A percentile compares a stretch with the other conserved stretches of the same genome.
phyloP scores from a whole-genome alignment of 2,329 filamentous ascomycete genomes.

The Talaromyces sp. region DNA sequence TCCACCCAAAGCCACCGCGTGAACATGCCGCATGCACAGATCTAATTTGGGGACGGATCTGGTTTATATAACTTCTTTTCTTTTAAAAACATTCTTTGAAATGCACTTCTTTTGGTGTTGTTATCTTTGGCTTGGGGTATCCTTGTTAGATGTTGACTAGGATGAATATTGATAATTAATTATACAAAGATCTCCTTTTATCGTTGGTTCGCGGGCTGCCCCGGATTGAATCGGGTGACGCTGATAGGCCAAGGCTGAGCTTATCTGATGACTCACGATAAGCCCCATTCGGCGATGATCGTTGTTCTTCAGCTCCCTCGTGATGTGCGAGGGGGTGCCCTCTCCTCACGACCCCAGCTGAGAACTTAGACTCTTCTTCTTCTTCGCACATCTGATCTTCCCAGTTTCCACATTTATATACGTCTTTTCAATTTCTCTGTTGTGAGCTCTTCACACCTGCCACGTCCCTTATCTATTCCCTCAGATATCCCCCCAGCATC shows the following conservation, averaged over 20 bases:
- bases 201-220: no score
- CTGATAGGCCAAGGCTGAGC: conserved; percentile 9
- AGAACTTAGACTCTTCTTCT: not conserved
- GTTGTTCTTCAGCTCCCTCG: conserved; percentile 10
- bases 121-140: not conserved
- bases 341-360: conserved; percentile 1
- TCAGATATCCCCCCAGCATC: not conserved
- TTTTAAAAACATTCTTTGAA: no score
- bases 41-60: no score
- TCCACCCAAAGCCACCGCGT: no score
- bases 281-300: conserved; percentile 7
- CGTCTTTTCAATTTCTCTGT: not conserved
- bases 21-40: no score
- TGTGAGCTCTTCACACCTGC: not conserved
- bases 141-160: not conserved
- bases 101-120: no score
- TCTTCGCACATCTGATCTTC: not conserved
- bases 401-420: not conserved
- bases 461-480: not conserved
- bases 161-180: not conserved
- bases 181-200: no score
- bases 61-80: no score
- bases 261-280: conserved; percentile 21
- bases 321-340: conserved; percentile 13
- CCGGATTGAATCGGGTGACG: conserved; percentile 2